These are phyloP conservation scores for Ceratopteris richardii DNA, from an alignment of 75 land plant genomes.

Conservation along the genomic window DNA sequence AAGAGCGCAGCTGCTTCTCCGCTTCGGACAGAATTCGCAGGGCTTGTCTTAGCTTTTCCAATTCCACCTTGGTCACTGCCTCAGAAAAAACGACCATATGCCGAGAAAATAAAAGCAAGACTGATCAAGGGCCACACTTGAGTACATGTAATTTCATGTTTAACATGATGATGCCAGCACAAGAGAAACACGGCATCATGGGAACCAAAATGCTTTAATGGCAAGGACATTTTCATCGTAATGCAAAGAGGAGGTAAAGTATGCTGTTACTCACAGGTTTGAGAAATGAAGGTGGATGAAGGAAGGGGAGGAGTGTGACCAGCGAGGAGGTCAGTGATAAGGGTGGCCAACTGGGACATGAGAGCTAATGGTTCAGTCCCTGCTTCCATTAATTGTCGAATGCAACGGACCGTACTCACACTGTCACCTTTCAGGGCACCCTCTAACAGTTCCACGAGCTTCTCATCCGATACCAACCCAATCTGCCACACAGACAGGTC, in stretches of 20 bases:
- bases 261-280: too few species aligned
- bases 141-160: too few species aligned
- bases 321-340: constrained; percentile 92
- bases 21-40: constrained; percentile 84
- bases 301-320: constrained; percentile 33
- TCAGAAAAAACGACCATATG: constrained; percentile 12
- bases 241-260: too few species aligned
- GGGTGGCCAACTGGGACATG: constrained; percentile 86
- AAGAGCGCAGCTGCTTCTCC: constrained; percentile 79
- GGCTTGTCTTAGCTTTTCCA: constrained; percentile 84
- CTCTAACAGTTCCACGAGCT: constrained; percentile 83
- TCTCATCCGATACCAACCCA: constrained; percentile 79
- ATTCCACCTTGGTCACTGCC: constrained; percentile 80
- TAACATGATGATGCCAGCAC: too few species aligned
- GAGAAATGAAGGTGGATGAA: not conserved
- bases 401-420: constrained; percentile 67
- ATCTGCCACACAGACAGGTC: constrained; percentile 36
- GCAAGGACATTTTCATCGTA: too few species aligned
- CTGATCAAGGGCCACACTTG: too few species aligned
- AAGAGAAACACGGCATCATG: too few species aligned
- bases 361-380: constrained; percentile 89
- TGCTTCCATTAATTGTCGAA: constrained; percentile 76
- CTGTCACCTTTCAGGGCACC: constrained; percentile 84
- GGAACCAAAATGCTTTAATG: too few species aligned
- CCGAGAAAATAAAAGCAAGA: too few species aligned